phyloP scores from a whole-genome alignment of 768 basidiomycete species.

The Mycena polygramma region DNA sequence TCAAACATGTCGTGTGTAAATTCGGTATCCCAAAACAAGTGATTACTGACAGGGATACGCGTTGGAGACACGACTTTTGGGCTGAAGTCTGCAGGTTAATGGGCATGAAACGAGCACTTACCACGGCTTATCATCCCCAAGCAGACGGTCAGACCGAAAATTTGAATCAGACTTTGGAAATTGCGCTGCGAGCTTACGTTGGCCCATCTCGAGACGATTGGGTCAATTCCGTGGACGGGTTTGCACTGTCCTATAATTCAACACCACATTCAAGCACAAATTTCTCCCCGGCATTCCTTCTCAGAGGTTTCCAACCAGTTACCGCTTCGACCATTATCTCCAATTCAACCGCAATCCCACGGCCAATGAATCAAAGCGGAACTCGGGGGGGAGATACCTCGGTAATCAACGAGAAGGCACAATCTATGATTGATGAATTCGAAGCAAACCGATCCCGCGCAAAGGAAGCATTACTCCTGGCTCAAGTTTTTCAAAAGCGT shows the following conservation, averaged over 20 bases:
- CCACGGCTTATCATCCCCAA: constrained; percentile 10
- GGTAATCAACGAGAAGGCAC: too few relatives aligned
- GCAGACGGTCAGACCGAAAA: constrained; percentile 11
- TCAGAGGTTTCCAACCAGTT: constrained; percentile 4
- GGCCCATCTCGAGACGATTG: constrained; percentile 7
- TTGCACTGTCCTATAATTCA: constrained; percentile 1
- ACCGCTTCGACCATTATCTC: not conserved
- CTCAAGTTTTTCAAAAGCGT: constrained; percentile 25
- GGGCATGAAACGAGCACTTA: constrained; percentile 8
- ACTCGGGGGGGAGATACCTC: too few relatives aligned
- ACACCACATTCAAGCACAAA: not conserved
- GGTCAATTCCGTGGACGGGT: not conserved
- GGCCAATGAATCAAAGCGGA: not conserved
- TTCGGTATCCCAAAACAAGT: constrained; percentile 1
- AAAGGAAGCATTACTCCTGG: constrained; percentile 1
- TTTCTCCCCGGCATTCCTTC: not conserved
- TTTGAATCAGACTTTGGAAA: not conserved
- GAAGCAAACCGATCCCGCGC: constrained; percentile 1
- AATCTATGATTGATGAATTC: too few relatives aligned
- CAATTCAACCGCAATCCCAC: not conserved
- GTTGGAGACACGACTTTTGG: constrained; percentile 7
- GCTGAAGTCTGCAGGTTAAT: not conserved
- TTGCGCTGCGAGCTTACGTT: not conserved
- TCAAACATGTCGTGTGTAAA: not conserved
- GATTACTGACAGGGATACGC: constrained; percentile 1